Evolutionary conservation across 768 basidiomycete genomes (phyloP), one percentile per base, ranked within the genome.

Genomic region (Tephrocybe sp.): DNA sequence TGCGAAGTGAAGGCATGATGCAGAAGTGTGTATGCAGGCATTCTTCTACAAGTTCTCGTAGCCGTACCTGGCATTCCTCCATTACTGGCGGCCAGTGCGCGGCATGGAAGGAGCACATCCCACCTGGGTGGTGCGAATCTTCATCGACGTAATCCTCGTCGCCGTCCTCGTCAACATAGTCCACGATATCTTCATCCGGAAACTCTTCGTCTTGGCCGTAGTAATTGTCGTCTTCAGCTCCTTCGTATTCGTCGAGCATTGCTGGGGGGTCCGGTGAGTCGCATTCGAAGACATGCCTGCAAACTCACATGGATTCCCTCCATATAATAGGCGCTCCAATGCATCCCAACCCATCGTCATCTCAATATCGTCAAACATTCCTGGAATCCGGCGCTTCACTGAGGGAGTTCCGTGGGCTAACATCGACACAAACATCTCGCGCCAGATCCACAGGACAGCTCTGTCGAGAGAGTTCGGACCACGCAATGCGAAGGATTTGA

Each of bases 391-490:
- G 36, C 67, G 60, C 42, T 57, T 55, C 6, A 42, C 25, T 57
- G 39, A 62, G 53, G 58, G 59, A 48, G 34, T 65, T 47, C 56
- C 73, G 63, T 52, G 66, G 0, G 76, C 74, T 7, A 81, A 73
- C 63, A 87, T 66, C 21, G 76, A 77, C 8, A 88, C 61, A 54
- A 87, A 80, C 17, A 87, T 70, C 53, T 88, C 86, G 5, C 85
- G 75, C 85, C 85, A 87, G 46, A 87, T 78, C 83, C 84, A 87
- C 15, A 85, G 64, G 5, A 80, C 52, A 34, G 77, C 69, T 12
- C 65, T 67, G 23, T 76, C 70, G 17, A 84, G 67, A 20, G 71
- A 70, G 25, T 74, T 71, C 0, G 75, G 76, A 3, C 83, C 84
- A 3, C 64, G 63, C 18, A 85, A 61, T 18, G 64, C 60, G 48